Base-by-base conservation (phyloP, 495 filamentous ascomycete genomes). In the Parathielavia hyrcaniae region DNA sequence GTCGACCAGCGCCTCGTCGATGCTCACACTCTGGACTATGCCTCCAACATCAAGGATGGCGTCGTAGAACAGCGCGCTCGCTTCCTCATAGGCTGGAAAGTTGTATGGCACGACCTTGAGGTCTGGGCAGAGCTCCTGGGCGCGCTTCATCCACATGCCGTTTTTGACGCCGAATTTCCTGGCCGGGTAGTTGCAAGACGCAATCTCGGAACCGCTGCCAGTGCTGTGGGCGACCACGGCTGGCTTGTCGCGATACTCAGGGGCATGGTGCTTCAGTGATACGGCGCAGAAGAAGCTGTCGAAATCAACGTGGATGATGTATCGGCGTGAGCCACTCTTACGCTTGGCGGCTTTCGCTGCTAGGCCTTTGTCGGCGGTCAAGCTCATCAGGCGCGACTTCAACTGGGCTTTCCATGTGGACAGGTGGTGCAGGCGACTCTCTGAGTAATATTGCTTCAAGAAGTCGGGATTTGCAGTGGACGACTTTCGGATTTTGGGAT, bases 61-160 rank as follows among this genome's bases (percentile, higher is more conserved):
- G 51, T 85, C 82, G 62, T 98, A 98, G 63, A 98, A 97, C 22
- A 80, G 79, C 49, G 82, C 78, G 65, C 93, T 97, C 1, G 91
- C 91, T 61, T 91, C 88, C 73, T 97, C 95, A 61, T 98, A 98
- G 0, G 82, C 90, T 7, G 86, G 86, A 64, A 97, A 97, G 64
- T 98, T 92, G 62, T 98, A 98, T 0, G 89, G 88, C 36, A 98
- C 67, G 6, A 95, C 81, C 60, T 91, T 88, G 32, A 98, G 78
- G 19, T 90, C 82, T 0, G 91, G 86, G 70, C 91, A 98, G 13
- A 90, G 73, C 59, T 91, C 83, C 61, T 85, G 77, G 4, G 95
- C 93, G 32, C 80, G 77, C 65, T 91, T 91, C 91, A 98, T 96
- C 93, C 93, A 98, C 95, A 96, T 97, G 10, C 95, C 93, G 60